Base-by-base conservation (phyloP, 1,284 basidiomycete genomes). In the Tilletia setariae region DNA sequence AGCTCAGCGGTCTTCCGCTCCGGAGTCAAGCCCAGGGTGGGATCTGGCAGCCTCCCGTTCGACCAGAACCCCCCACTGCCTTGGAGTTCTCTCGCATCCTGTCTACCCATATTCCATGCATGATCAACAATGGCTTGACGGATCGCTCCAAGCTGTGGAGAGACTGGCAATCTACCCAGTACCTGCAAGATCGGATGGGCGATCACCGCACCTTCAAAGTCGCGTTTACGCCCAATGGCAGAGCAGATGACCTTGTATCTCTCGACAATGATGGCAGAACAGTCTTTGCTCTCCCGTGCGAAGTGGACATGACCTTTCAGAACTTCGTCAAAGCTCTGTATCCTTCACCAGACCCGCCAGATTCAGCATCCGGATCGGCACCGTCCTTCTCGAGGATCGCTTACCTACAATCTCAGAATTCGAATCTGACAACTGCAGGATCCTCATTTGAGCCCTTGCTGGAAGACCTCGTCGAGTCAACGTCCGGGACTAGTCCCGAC, bases 321-420 rank as follows among this genome's bases (percentile, higher is more conserved):
- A 65, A 69, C 67, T 70, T 78, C 2, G 53, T 76, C 11, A 9
- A 67, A 2, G 68, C 68, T 3, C 67, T 75, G 30, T 42, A 64
- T 11, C 46, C 23, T 4, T 6, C 35, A 40, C 11, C 35, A 40
- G 4, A 6, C 35, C 4, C 35, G 11, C 11, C 35, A 40, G 4
- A 6, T 11, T 40, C 35, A 40, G 35, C 6, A 40, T 40, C 35
- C 35, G 35, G 35, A 40, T 25, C 32, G 1, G 6, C 40, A 40
- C 11, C n/a, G 7, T 44, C 46, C 16, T 19, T 16, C 1, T 16
- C 59, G 9, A 13, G n/a, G 8, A 63, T 76, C 56, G 72, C 72
- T 32, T 80, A 80, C 44, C 72, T 80, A 2, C 78, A 80, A 65
- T 75, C 74, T 1, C 78, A 80, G 65, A 73, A 79, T 69, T 75